Percentiles rank a stretch among this genome's conserved stretches.
phyloP scores from a whole-genome alignment of 352 stramenopile genomes.

The Plasmopara muralis region DNA sequence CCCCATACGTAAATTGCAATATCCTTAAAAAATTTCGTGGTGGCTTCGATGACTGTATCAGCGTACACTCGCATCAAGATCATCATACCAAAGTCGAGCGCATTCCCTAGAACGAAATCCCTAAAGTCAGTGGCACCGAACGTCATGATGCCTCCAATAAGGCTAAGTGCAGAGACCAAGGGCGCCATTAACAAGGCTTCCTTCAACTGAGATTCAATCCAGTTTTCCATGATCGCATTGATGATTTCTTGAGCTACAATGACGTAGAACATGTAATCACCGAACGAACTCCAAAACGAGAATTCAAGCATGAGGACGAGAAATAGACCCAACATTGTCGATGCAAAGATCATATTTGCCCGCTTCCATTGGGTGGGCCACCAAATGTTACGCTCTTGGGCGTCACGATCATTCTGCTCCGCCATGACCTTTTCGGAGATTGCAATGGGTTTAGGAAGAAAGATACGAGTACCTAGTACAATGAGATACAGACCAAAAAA shows the following conservation, averaged over 20 bases:
- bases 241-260: slow-evolving; percentile 92
- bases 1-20: slow-evolving; percentile 30
- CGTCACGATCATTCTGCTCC: slow-evolving; percentile 72
- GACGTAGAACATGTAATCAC: slow-evolving; percentile 94
- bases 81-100: slow-evolving; percentile 93
- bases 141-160: slow-evolving; percentile 91
- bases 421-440: slow-evolving; percentile 87
- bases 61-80: slow-evolving; percentile 91
- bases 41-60: slow-evolving; percentile 76
- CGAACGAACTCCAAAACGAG: slow-evolving; percentile 94
- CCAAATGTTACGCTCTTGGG: slow-evolving; percentile 71
- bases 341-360: slow-evolving; percentile 93
- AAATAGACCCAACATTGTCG: slow-evolving; percentile 88
- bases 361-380: slow-evolving; percentile 92
- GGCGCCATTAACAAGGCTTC: slow-evolving; percentile 89
- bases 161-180: slow-evolving; percentile 82
- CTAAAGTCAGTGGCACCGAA: slow-evolving; percentile 95
- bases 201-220: slow-evolving; percentile 88
- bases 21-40: slow-evolving; percentile 50
- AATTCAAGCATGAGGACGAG: slow-evolving; percentile 93
- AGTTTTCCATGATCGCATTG: slow-evolving; percentile 76
- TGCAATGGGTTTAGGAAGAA: slow-evolving; percentile 86
- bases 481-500: slow-evolving; percentile 86
- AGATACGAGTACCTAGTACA: slow-evolving; percentile 82
- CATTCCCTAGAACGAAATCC: slow-evolving; percentile 94